Evolutionary conservation across 2,329 filamentous ascomycete genomes (phyloP).

Genomic region (Paecilomyces sp.): DNA sequence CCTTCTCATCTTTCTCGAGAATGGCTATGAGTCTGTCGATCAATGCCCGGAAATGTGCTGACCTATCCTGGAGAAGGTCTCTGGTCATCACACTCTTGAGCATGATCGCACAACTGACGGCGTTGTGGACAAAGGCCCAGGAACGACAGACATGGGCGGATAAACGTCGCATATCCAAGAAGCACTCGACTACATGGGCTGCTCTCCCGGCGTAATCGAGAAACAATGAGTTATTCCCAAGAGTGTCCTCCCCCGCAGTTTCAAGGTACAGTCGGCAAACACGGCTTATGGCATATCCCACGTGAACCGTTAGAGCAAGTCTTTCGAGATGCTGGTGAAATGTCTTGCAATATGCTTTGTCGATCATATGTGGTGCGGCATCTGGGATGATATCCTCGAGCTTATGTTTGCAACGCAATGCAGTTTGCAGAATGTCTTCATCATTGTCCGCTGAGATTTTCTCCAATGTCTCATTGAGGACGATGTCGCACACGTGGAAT

Average conservation of each 20-base stretch:
- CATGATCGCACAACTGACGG: conserved; percentile 14
- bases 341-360: conserved; percentile 9
- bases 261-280: conserved; percentile 5
- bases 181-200: conserved; percentile 6
- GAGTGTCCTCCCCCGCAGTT: not conserved
- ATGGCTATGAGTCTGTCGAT: conserved; percentile 7
- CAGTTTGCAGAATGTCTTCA: conserved; percentile 2
- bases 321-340: conserved; percentile 13
- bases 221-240: not conserved
- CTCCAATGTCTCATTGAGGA: not conserved
- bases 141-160: conserved; percentile 10
- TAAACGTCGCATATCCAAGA: conserved; percentile 12
- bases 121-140: conserved; percentile 16
- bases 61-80: not conserved
- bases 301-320: conserved; percentile 10
- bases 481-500: not conserved
- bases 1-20: conserved; percentile 10
- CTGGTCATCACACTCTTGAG: conserved; percentile 3
- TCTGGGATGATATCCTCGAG: conserved; percentile 5
- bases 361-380: conserved; percentile 5
- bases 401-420: conserved; percentile 7
- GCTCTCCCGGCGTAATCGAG: conserved; percentile 1
- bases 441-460: not conserved
- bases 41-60: not conserved
- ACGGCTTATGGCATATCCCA: conserved; percentile 12